A percentile compares a stretch with the other conserved stretches of the same genome.
Conservation (phyloP, 2,329 filamentous ascomycete species). For the Stemphylium lycopersici region DNA sequence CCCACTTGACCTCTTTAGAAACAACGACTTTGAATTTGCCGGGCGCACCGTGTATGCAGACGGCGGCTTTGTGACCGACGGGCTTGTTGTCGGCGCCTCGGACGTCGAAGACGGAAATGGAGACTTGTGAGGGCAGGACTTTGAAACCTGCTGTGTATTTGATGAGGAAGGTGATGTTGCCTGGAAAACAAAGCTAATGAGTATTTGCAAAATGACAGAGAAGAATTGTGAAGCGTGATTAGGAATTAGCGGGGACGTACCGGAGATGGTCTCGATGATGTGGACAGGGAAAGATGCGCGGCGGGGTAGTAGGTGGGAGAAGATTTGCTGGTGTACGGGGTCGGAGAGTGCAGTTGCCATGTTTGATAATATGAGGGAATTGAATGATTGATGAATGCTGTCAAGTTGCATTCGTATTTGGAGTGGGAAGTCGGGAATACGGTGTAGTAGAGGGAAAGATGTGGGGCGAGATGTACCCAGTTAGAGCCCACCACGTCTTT, state of each 20-base stretch:
- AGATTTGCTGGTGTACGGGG: conserved; percentile 10
- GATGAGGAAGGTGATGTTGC: conserved; percentile 13
- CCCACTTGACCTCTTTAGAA: conserved; percentile 1
- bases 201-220: neutral
- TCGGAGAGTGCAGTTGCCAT: neutral
- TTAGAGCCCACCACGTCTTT: conserved; percentile 1
- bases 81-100: conserved; percentile 1
- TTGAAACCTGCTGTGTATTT: conserved; percentile 5
- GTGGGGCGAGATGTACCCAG: neutral
- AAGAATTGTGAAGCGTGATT: neutral
- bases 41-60: conserved; percentile 6
- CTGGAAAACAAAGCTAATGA: neutral
- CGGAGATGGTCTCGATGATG: conserved; percentile 4
- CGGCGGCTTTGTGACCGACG: conserved; percentile 8
- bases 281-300: conserved; percentile 1
- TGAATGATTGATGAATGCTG: neutral
- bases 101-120: conserved; percentile 7
- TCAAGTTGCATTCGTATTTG: too few species aligned
- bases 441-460: neutral
- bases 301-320: conserved; percentile 3
- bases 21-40: conserved; percentile 9
- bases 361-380: neutral
- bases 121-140: conserved; percentile 3
- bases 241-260: neutral
- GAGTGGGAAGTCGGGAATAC: neutral